phyloP scores from a whole-genome alignment of 164 flowering plant genomes.

The Liquidambar formosana region DNA sequence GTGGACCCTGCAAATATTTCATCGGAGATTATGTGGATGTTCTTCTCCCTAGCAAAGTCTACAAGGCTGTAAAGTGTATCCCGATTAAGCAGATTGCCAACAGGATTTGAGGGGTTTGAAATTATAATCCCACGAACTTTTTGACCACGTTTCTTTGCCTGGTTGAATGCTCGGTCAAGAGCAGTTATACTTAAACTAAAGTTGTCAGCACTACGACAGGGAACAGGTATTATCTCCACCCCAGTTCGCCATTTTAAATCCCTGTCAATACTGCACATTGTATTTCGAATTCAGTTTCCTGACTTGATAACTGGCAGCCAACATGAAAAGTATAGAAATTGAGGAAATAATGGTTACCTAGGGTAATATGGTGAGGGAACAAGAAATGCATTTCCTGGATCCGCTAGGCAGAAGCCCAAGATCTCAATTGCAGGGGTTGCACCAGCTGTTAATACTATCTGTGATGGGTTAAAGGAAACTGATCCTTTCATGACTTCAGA shows the following conservation, averaged over 20 bases:
- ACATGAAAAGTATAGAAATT: conserved; percentile 9
- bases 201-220: conserved; percentile 86
- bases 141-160: conserved; percentile 84
- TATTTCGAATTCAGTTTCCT: conserved; percentile 19
- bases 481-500: conserved; percentile 49
- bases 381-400: conserved; percentile 92
- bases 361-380: conserved; percentile 94
- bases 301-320: neutral
- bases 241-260: conserved; percentile 88
- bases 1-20: conserved; percentile 82
- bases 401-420: conserved; percentile 90
- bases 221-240: conserved; percentile 90
- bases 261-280: conserved; percentile 69
- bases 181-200: conserved; percentile 64
- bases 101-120: conserved; percentile 90
- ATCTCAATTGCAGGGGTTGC: conserved; percentile 85
- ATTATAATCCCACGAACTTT: conserved; percentile 81
- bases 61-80: conserved; percentile 64
- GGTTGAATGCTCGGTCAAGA: conserved; percentile 83
- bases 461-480: conserved; percentile 68
- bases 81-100: conserved; percentile 60
- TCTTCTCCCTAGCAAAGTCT: conserved; percentile 89
- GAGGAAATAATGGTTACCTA: conserved; percentile 42
- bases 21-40: conserved; percentile 82
- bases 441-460: conserved; percentile 77